phyloP scores from a whole-genome alignment of 345 rosid genomes.

The Citrus maxima region DNA sequence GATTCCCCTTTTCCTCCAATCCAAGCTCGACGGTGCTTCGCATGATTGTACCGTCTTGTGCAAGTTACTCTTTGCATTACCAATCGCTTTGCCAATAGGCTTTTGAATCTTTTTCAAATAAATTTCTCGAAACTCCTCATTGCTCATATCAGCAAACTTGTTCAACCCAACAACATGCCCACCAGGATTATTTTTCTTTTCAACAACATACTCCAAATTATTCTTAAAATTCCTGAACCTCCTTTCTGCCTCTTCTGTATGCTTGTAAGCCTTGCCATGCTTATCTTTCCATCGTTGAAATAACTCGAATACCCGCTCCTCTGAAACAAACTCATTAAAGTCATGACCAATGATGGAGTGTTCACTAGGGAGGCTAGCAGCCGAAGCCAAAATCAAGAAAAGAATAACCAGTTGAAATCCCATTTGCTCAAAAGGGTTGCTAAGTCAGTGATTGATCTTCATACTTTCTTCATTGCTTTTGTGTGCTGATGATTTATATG shows the following conservation, averaged over 20 bases:
- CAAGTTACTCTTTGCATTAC: neutral
- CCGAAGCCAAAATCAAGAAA: constrained; percentile 27
- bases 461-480: neutral
- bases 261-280: constrained; percentile 51
- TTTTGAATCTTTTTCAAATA: constrained; percentile 49
- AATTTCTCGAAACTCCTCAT: constrained; percentile 45
- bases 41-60: constrained; percentile 31
- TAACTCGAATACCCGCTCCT: constrained; percentile 41
- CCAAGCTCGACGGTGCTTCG: constrained; percentile 52
- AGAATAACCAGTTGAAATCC: constrained; percentile 13
- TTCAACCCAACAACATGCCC: constrained; percentile 46
- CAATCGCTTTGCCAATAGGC: constrained; percentile 25
- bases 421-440: constrained; percentile 24
- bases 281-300: constrained; percentile 49
- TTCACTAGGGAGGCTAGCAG: constrained; percentile 30
- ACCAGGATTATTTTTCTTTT: constrained; percentile 23
- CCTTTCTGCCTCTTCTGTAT: constrained; percentile 41
- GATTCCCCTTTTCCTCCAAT: constrained; percentile 62
- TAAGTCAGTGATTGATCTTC: neutral
- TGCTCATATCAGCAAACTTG: constrained; percentile 66
- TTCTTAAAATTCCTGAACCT: constrained; percentile 40
- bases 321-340: constrained; percentile 29
- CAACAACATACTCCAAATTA: constrained; percentile 50
- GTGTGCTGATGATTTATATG: constrained; percentile 1
- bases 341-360: constrained; percentile 44